Evolutionary conservation across 1,139 yeast genomes (phyloP), one percentile per base, ranked within the genome.

Genomic region (Zygotorulaspora mrakii): DNA sequence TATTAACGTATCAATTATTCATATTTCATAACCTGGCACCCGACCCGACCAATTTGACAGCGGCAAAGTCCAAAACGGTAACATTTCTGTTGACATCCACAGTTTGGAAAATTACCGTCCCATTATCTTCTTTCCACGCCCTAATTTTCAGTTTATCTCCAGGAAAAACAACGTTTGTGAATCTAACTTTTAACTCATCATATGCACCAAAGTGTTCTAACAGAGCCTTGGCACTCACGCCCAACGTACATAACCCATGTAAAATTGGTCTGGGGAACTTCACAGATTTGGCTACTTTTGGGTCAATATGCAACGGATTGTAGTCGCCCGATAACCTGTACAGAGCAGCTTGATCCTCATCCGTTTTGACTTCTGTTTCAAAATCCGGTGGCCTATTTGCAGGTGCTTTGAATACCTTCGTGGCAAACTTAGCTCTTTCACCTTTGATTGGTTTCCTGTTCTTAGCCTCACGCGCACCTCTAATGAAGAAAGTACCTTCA

Each of bases 251-350:
- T 68, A 91, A 74, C 39, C 98, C 98, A 66, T 91, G 98, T 53
- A 91, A 74, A 55, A 91, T 91, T 43, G 97, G 98, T 48, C 70
- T 69, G 37, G 81, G 81, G 67, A 89, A 91, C 50, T 83, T 83
- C 42, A 94, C 97, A 47, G 87, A 87, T 50, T 82, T 77, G 21
- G 97, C 96, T 66, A 89, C 84, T 30, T 66, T 71, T 25, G 97
- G 96, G 66, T 91, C 97, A 62, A 91, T 82, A 68, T 91, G 98
- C 56, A 91, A 75, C 49, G 97, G 97, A 66, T 91, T 91, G 66
- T 80, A 81, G 70, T 91, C 98, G 47, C 96, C 97, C 49, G 91
- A 82, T 49, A 91, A 72, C 64, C 97, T 78, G 70, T 91, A 91
- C 47, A 89, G 68, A 10, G 95, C 87, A 40, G 97, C 97, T 64